These are phyloP conservation scores for Yueomyces sp. DNA, from an alignment of 805 yeast genomes.

Conservation along the genomic window DNA sequence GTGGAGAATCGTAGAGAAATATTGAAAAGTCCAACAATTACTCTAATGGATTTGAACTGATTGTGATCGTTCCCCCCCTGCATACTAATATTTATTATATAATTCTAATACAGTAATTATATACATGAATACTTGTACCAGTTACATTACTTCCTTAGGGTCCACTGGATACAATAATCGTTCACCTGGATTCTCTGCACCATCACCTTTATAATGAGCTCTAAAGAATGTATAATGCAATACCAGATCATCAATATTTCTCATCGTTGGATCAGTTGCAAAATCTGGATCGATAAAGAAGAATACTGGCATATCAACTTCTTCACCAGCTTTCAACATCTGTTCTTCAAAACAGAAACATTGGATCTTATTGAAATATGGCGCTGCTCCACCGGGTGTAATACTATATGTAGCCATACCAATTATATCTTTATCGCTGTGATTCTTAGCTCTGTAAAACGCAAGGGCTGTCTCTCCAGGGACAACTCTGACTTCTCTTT, in stretches of 20 bases:
- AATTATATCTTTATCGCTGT: slow-evolving; percentile 75
- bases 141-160: not conserved
- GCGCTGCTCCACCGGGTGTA: slow-evolving; percentile 92
- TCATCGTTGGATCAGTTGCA: slow-evolving; percentile 84
- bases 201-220: slow-evolving; percentile 30
- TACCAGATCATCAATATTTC: slow-evolving; percentile 78
- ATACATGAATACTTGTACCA: too few species aligned
- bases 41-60: slow-evolving; percentile 5
- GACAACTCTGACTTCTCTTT: slow-evolving; percentile 77
- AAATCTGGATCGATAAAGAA: slow-evolving; percentile 95
- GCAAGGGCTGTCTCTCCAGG: slow-evolving; percentile 98
- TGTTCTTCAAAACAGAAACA: slow-evolving; percentile 98
- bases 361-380: slow-evolving; percentile 91
- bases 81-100: too few species aligned
- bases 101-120: too few species aligned
- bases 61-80: not conserved
- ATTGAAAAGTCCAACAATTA: slow-evolving; percentile 2
- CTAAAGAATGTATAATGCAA: slow-evolving; percentile 87
- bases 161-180: not conserved
- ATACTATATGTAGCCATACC: slow-evolving; percentile 99
- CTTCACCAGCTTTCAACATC: slow-evolving; percentile 85
- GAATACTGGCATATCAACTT: slow-evolving; percentile 97
- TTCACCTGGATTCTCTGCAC: slow-evolving; percentile 2
- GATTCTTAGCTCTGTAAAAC: slow-evolving; percentile 83
- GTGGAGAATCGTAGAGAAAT: not conserved